Base-by-base conservation (phyloP, 163 green algal genomes). In the Chlorella variabilis region DNA sequence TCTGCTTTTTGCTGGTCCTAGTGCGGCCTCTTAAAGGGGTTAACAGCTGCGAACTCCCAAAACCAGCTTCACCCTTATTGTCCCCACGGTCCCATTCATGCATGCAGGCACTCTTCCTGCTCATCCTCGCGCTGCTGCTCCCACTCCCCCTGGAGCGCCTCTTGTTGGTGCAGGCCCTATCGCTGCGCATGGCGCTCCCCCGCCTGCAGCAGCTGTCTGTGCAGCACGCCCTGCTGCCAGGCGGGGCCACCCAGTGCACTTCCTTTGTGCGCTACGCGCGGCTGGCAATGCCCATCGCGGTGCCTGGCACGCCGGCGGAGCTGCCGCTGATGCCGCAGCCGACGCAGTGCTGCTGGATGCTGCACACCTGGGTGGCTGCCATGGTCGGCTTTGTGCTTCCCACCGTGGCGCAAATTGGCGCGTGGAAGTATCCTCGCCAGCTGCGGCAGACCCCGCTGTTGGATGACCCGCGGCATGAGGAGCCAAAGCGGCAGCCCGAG, bases 41-140 rank as follows among this genome's bases (percentile, higher is more conserved):
- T n/a, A n/a, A n/a, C n/a, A n/a, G n/a, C n/a, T n/a, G n/a, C n/a
- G n/a, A n/a, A n/a, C n/a, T n/a, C n/a, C n/a, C n/a, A n/a, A n/a
- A n/a, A n/a, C n/a, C n/a, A n/a, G n/a, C n/a, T n/a, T n/a, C n/a
- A n/a, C n/a, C n/a, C n/a, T n/a, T n/a, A n/a, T n/a, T n/a, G n/a
- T n/a, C n/a, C n/a, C n/a, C n/a, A n/a, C n/a, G n/a, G n/a, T n/a
- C n/a, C n/a, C n/a, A n/a, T n/a, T n/a, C n/a, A n/a, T n/a, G n/a
- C n/a, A n/a, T 58, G 69, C 69, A 77, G 69, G 69, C 69, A 21
- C 45, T 77, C 45, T 36, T 48, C 17, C 69, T 77, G 0, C n/a
- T 33, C 23, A 7, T 3, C 13, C 29, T 77, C 9, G 29, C 69
- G 0, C 1, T 31, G 23, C 29, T 77, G 45, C 45, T 77, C 1